Percentiles rank a stretch among this genome's conserved stretches.
These are phyloP conservation scores for Boletellus emodensis DNA, from an alignment of 768 basidiomycete species.

Conservation along the genomic window DNA sequence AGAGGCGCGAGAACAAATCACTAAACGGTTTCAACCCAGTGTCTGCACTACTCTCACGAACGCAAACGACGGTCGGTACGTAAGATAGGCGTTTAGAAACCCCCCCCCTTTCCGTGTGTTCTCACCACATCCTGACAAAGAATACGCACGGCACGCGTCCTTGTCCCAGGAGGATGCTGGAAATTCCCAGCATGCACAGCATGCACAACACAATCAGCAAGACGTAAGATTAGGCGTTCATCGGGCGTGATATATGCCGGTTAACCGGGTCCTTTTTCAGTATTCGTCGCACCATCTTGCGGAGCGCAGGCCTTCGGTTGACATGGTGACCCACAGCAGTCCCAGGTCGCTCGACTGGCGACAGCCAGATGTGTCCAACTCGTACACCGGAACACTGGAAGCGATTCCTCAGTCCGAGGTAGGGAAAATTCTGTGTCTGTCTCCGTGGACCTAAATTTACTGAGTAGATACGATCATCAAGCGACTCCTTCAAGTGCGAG, in stretches of 20 bases:
- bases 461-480: conserved; percentile 35
- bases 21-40: conserved; percentile 23
- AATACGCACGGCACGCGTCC: conserved; percentile 32
- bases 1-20: conserved; percentile 14
- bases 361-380: conserved; percentile 30
- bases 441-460: conserved; percentile 29
- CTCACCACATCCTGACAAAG: conserved; percentile 25
- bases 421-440: conserved; percentile 11
- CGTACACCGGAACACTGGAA: conserved; percentile 28
- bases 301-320: conserved; percentile 29
- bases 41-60: conserved; percentile 34
- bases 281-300: conserved; percentile 33
- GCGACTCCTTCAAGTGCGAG: conserved; percentile 36
- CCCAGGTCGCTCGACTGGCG: conserved; percentile 33
- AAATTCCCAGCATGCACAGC: conserved; percentile 29
- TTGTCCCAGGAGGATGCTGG: conserved; percentile 30
- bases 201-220: conserved; percentile 29
- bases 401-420: conserved; percentile 34
- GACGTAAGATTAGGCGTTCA: conserved; percentile 28
- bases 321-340: conserved; percentile 34
- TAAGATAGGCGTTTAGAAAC: conserved; percentile 14
- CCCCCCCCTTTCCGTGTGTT: conserved; percentile 5
- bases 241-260: conserved; percentile 9
- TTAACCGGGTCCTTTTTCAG: conserved; percentile 23
- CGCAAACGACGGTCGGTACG: conserved; percentile 33